A percentile compares a stretch with the other conserved stretches of the same genome.
These are phyloP conservation scores for Dactylis glomerata DNA, from an alignment of 176 grass and related monocot species.

Conservation along the genomic window DNA sequence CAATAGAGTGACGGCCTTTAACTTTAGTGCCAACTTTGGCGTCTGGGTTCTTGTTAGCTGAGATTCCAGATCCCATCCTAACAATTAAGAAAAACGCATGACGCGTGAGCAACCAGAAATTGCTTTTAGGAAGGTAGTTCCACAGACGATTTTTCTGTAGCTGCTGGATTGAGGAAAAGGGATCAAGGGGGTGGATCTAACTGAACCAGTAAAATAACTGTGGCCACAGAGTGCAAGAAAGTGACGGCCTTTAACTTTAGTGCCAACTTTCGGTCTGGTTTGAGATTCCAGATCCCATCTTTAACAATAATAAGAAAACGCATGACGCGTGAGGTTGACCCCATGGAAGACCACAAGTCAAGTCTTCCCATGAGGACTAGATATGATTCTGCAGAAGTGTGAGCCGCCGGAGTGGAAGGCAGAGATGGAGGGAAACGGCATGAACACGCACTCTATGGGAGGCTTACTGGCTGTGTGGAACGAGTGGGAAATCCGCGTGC, in stretches of 20 bases:
- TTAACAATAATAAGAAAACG: neutral
- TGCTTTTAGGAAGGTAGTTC: neutral
- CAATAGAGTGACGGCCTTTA: neutral
- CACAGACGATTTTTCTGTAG: neutral
- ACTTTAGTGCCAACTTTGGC: neutral
- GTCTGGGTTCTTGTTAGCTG: neutral
- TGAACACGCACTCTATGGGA: neutral
- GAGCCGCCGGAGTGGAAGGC: neutral
- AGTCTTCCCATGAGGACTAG: neutral
- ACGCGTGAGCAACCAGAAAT: neutral
- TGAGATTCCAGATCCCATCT: neutral
- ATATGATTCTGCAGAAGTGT: neutral
- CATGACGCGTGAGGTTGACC: neutral
- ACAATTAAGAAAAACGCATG: neutral
- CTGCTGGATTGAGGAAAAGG: neutral
- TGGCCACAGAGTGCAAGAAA: neutral
- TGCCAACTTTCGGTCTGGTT: neutral
- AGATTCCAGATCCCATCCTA: neutral
- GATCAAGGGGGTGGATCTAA: neutral
- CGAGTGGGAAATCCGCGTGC: constrained; percentile 43
- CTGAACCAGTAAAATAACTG: neutral
- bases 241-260: neutral
- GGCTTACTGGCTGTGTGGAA: constrained; percentile 13
- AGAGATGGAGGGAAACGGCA: constrained; percentile 6
- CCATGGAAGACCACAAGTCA: neutral